phyloP scores from a whole-genome alignment of 495 filamentous ascomycete species.

The Daldinia childiae region DNA sequence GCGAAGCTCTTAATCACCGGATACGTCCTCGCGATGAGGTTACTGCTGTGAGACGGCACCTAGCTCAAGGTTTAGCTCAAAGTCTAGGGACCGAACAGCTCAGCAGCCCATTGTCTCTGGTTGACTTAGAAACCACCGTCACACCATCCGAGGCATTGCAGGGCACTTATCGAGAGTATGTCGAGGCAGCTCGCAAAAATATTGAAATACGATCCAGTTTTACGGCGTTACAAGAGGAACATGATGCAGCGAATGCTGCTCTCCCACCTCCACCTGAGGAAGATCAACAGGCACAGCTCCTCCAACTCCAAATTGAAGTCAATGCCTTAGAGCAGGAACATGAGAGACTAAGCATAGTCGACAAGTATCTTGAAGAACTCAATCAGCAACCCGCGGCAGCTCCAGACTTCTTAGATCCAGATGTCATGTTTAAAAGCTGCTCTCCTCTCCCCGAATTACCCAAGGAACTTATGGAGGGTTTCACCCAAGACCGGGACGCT shows the following conservation, averaged over 20 bases:
- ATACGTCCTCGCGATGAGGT: conserved; percentile 52
- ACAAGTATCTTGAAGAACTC: conserved; percentile 57
- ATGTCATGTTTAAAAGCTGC: conserved; percentile 55
- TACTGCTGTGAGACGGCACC: conserved; percentile 42
- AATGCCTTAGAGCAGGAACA: conserved; percentile 63
- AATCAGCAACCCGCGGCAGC: conserved; percentile 64
- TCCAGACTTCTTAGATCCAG: conserved; percentile 58
- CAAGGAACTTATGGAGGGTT: conserved; percentile 55
- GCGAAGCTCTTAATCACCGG: conserved; percentile 40
- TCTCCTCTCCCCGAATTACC: conserved; percentile 59
- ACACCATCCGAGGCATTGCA: conserved; percentile 35
- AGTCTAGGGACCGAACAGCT: conserved; percentile 42
- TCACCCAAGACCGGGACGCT: conserved; percentile 47
- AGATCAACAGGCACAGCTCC: conserved; percentile 46
- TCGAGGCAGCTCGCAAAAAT: conserved; percentile 68
- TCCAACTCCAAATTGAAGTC: conserved; percentile 60
- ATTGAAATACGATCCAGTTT: conserved; percentile 63
- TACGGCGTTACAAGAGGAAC: conserved; percentile 46
- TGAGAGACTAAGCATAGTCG: conserved; percentile 60
- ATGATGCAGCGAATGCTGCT: conserved; percentile 29
- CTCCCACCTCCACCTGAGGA: conserved; percentile 23
- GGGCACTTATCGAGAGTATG: conserved; percentile 60
- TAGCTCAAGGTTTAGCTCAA: conserved; percentile 46
- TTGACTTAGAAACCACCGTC: conserved; percentile 42
- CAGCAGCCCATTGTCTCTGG: conserved; percentile 50